Conservation (phyloP, 179 eudicot species). For the Kewa caespitosa region DNA sequence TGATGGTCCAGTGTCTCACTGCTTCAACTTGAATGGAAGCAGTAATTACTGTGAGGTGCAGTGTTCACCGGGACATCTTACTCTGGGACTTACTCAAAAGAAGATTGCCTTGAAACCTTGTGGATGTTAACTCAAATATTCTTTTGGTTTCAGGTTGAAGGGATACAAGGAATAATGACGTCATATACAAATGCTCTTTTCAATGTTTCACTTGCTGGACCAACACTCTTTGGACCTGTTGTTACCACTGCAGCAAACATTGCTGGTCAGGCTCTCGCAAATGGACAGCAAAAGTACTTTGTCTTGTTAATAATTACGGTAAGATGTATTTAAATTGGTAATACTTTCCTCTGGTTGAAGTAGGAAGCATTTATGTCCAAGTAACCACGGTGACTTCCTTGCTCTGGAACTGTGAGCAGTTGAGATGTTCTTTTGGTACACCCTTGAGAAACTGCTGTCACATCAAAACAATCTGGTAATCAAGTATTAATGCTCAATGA, state of each 20-base stretch:
- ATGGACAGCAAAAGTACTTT: slow-evolving; percentile 64
- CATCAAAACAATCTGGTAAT: background rate
- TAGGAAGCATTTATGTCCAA: background rate
- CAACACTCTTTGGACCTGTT: slow-evolving; percentile 91
- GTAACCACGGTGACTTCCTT: background rate
- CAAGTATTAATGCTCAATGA: background rate
- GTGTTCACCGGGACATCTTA: background rate
- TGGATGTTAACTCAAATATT: slow-evolving; percentile 7
- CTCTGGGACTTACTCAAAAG: no score
- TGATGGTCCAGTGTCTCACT: slow-evolving; percentile 98
- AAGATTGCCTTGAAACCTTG: slow-evolving; percentile 5
- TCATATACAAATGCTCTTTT: slow-evolving; percentile 78
- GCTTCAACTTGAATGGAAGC: slow-evolving; percentile 98
- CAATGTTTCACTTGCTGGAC: slow-evolving; percentile 97
- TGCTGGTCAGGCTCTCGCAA: slow-evolving; percentile 69
- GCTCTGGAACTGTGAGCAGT: background rate
- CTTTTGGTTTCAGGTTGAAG: slow-evolving; percentile 70
- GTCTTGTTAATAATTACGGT: slow-evolving; percentile 93
- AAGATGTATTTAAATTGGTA: slow-evolving; percentile 28
- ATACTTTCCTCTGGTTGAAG: background rate
- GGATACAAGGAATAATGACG: slow-evolving; percentile 89
- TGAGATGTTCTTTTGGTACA: background rate
- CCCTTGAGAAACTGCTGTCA: background rate
- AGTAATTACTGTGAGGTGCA: slow-evolving; percentile 80
- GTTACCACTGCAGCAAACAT: slow-evolving; percentile 72